Conservation (phyloP, 192 early-diverging fungal species). For the Funneliformis geosporum region DNA sequence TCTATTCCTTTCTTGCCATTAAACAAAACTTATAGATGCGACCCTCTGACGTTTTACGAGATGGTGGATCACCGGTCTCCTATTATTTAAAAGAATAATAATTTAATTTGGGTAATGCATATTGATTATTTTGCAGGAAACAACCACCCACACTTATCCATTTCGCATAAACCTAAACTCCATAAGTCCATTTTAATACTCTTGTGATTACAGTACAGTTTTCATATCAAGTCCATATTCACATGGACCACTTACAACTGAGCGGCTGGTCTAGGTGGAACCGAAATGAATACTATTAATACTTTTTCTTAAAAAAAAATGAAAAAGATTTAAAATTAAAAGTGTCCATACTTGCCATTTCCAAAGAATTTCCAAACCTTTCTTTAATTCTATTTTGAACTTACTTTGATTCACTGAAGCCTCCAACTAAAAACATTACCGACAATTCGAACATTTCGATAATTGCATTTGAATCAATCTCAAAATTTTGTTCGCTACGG, state of each 20-base stretch:
- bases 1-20: slow-evolving; percentile 16
- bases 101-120: neutral
- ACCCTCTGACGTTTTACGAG: slow-evolving; percentile 18
- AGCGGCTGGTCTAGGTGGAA: neutral
- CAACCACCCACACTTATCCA: neutral
- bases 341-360: neutral
- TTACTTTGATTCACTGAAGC: slow-evolving; percentile 8
- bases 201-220: neutral
- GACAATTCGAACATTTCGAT: neutral
- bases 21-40: slow-evolving; percentile 20
- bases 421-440: too few relatives aligned
- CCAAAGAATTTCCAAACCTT: neutral
- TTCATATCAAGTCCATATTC: slow-evolving; percentile 21
- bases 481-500: neutral
- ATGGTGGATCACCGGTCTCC: neutral
- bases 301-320: neutral
- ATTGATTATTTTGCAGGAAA: too few relatives aligned
- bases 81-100: neutral
- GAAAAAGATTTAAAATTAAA: neutral
- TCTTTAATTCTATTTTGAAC: slow-evolving; percentile 6
- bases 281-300: neutral
- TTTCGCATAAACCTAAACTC: neutral
- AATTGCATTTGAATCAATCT: neutral
- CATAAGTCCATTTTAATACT: slow-evolving; percentile 25
- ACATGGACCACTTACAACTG: slow-evolving; percentile 6